Evolutionary conservation across 805 yeast genomes (phyloP).

Genomic region (Starmerella bacillaris): DNA sequence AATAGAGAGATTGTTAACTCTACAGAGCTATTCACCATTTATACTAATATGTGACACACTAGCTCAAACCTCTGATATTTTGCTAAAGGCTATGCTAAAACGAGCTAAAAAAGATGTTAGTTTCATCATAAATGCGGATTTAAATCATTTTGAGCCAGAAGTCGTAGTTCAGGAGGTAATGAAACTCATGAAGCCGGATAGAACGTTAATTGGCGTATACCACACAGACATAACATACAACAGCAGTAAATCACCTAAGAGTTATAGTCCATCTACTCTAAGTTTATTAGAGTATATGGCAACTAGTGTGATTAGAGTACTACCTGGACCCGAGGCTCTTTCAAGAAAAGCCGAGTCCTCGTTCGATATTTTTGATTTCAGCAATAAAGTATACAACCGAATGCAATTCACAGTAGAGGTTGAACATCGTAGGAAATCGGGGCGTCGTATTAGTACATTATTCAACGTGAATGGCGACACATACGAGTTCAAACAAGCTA

Average conservation of each 20-base stretch:
- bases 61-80: constrained; percentile 41
- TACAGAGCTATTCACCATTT: constrained; percentile 62
- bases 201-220: constrained; percentile 11
- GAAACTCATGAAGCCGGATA: constrained; percentile 29
- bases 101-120: constrained; percentile 19
- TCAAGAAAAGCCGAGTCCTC: constrained; percentile 21
- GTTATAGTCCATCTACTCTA: constrained; percentile 37
- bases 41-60: constrained; percentile 52
- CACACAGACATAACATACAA: constrained; percentile 10
- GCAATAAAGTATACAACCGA: constrained; percentile 29
- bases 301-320: constrained; percentile 47
- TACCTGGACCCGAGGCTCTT: constrained; percentile 26
- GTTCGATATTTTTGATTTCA: constrained; percentile 23
- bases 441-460: constrained; percentile 45
- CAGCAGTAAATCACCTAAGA: background rate
- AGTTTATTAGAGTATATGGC: constrained; percentile 51
- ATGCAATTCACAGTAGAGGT: constrained; percentile 32
- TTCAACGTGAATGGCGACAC: constrained; percentile 31
- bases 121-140: background rate
- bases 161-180: constrained; percentile 35
- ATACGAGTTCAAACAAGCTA: constrained; percentile 24
- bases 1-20: constrained; percentile 43
- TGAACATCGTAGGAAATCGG: constrained; percentile 65
- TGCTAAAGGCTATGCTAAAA: constrained; percentile 42
- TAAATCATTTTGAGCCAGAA: constrained; percentile 37